These are phyloP conservation scores for Babesia divergens DNA, from an alignment of 169 alveolate genomes.

Conservation along the genomic window DNA sequence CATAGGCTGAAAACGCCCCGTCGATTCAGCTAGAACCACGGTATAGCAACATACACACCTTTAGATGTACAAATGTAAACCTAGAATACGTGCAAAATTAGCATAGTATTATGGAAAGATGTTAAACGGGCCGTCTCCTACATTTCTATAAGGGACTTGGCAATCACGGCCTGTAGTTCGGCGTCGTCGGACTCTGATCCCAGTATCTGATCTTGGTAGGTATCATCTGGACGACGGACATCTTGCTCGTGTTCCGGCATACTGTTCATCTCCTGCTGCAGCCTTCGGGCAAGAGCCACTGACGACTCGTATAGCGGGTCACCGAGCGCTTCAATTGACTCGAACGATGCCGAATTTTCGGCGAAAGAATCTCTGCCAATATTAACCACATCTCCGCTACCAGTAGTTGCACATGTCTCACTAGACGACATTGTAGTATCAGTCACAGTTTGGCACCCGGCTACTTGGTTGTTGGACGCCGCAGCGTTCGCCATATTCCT, in stretches of 20 bases:
- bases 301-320: slow-evolving; percentile 57
- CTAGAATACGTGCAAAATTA: no score
- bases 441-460: no score
- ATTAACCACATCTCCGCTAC: no score
- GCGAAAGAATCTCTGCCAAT: no score
- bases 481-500: background rate
- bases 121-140: slow-evolving; percentile 10
- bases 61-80: no score
- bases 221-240: slow-evolving; percentile 49
- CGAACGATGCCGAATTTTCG: background rate
- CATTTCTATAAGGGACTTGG: slow-evolving; percentile 63
- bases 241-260: background rate
- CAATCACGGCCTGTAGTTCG: slow-evolving; percentile 64
- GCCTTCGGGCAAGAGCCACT: slow-evolving; percentile 53
- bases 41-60: no score
- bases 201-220: slow-evolving; percentile 44
- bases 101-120: no score
- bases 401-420: no score
- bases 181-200: slow-evolving; percentile 31
- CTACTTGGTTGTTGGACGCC: background rate
- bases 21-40: no score
- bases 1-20: no score
- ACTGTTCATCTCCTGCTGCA: slow-evolving; percentile 58
- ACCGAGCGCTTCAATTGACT: background rate
- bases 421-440: no score